Evolutionary conservation across 805 yeast species (phyloP), one percentile per base, ranked within the genome.

Genomic region (Sugiyamaella mastotermitis): DNA sequence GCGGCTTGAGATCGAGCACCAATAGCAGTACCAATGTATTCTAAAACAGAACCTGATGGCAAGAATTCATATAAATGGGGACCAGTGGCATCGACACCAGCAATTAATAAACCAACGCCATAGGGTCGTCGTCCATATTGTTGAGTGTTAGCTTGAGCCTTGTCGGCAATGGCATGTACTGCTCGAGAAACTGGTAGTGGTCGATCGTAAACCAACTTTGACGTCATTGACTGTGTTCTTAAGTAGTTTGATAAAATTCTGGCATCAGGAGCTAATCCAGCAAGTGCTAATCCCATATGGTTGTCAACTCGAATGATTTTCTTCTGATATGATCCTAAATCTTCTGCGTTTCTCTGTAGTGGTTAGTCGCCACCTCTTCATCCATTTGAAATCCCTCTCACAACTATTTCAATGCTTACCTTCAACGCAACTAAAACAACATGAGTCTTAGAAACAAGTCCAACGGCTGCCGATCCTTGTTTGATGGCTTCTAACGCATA

Each of bases 1-100:
- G 96, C 97, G 35, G 97, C 97, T 65, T 92, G 99, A 2, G 97
- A 90, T 58, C 99, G 76, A 7, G 99, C 97, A 33, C 99, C 99
- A 55, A 92, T 86, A 25, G 98, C 95, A 9, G 96, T 80, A 24
- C 95, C 97, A 51, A 74, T 76, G 58, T 88, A 83, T 62, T 92
- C 97, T 53, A 87, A 69, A 16, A 83, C 92, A 18, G 90, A 80
- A 2, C 99, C 99, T 6, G 94, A 81, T 13, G 99, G 98, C 58
- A 84, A 90, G 64, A 92, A 92, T 67, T 92, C 99, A 61, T 77
- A 80, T 46, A 92, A 65, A 62, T 92, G 98, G 6, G 97, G 83
- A 10, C 98, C 98, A 21, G 86, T 74, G 57, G 84, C 95, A 59
- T 92, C 99, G 60, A 76, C 74, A 14, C 99, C 99, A 11, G 84